Evolutionary conservation across 164 flowering plant genomes (phyloP).

Genomic region (Echeveria elegans): DNA sequence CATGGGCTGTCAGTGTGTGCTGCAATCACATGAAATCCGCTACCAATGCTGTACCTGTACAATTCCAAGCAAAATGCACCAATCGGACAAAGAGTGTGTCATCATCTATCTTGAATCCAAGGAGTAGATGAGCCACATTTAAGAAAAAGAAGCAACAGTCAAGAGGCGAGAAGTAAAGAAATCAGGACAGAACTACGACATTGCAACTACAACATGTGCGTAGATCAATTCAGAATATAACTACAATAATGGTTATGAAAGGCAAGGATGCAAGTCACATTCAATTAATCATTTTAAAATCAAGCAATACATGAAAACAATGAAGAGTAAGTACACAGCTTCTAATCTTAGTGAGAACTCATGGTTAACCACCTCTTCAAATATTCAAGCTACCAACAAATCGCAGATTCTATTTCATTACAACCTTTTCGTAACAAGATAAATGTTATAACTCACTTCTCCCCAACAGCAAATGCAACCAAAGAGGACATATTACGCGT

Average conservation of each 20-base stretch:
- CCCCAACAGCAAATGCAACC: conserved; percentile 88
- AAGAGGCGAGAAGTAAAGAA: background rate
- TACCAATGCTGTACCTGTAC: conserved; percentile 67
- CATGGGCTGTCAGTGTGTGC: conserved; percentile 98
- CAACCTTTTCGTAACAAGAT: background rate
- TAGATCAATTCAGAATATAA: too few species aligned
- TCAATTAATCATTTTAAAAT: too few species aligned
- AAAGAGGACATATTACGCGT: conserved; percentile 90
- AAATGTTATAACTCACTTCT: conserved; percentile 50
- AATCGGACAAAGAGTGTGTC: background rate
- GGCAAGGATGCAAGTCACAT: too few species aligned
- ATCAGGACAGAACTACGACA: background rate
- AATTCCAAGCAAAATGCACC: conserved; percentile 5
- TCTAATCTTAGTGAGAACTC: too few species aligned
- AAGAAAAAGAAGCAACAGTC: background rate
- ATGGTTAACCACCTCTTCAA: too few species aligned
- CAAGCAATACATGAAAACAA: too few species aligned
- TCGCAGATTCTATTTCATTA: background rate
- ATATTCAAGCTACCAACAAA: background rate
- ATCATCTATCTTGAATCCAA: background rate
- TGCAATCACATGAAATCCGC: conserved; percentile 86
- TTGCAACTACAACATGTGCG: too few species aligned
- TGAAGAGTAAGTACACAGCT: too few species aligned
- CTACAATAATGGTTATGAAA: too few species aligned
- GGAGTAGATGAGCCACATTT: background rate